Base-by-base conservation (phyloP, 352 stramenopile species). In the Phytophthora niederhauseri region DNA sequence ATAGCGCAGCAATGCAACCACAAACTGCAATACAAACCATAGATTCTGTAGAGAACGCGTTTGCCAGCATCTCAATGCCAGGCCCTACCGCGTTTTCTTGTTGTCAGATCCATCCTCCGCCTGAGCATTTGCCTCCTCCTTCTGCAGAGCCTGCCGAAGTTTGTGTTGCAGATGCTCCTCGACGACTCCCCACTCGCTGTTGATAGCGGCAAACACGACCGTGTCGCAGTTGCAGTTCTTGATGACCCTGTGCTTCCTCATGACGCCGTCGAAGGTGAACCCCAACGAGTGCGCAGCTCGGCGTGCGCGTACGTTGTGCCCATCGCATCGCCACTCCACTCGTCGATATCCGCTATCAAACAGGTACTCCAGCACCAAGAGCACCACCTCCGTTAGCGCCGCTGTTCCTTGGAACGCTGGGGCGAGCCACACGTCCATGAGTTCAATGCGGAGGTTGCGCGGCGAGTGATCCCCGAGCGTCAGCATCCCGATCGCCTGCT, bases 171-270 rank as follows among this genome's bases (percentile, higher is more conserved):
- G 69, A 34, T 94, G 87, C 12, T 90, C 81, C 51, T 89, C 74
- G 58, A 94, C 80, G 20, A 79, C 66, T 0, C 68, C 71, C 91
- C 91, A 97, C 50, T 97, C 89, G 62, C 85, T 95, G 77, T 97
- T 97, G 50, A 97, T 82, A 54, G 88, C 78, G 52, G 88, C 75
- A 63, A 97, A 96, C 2, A 96, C 64, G 11, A 91, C 90, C 11
- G 89, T 94, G 67, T 97, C 91, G 19, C 81, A 76, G 54, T 97
- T 97, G 69, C 86, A 87, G 6, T 86, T 80, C 71, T 97, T 93
- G 46, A 93, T 70, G 62, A 97, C 82, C 59, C 81, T 80, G 69
- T 97, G 88, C 66, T 97, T 97, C 9, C 89, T 82, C 60, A 97
- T 68, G 8, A 97, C 90, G 7, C 91, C 91, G 75, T 97, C 91